A percentile compares a stretch with the other conserved stretches of the same genome.
Evolutionary conservation across 192 early-diverging fungal species (phyloP).

Genomic region (Gaertneriomyces semiglobifer): DNA sequence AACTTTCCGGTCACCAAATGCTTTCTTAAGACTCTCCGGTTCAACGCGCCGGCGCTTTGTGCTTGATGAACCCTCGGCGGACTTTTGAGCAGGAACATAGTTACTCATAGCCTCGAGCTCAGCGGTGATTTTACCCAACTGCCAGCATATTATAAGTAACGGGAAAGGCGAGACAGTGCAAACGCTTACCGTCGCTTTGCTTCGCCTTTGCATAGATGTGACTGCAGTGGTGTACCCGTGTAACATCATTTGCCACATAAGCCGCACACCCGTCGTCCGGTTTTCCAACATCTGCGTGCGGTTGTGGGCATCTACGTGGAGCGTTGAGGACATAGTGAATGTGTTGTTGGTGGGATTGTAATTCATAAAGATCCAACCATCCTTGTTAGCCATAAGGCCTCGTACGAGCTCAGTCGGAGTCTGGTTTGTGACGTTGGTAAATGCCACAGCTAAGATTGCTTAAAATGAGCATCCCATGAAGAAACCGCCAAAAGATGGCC

Average conservation of each 20-base stretch:
- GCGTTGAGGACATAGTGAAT: neutral
- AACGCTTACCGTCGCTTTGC: neutral
- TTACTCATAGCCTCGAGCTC: no score
- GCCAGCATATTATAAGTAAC: no score
- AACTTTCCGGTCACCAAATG: no score
- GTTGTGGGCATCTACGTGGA: slow-evolving; percentile 5
- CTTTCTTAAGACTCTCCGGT: no score
- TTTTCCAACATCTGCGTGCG: neutral
- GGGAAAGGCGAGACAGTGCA: no score
- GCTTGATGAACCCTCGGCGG: no score
- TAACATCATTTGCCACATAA: slow-evolving; percentile 7
- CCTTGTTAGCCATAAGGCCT: slow-evolving; percentile 14
- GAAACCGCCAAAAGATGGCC: no score
- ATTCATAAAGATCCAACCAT: slow-evolving; percentile 13
- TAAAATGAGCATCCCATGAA: no score
- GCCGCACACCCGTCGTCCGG: neutral
- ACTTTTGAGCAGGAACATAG: no score
- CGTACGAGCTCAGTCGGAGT: neutral
- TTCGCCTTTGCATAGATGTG: slow-evolving; percentile 13
- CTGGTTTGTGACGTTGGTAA: neutral
- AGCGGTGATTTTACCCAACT: no score
- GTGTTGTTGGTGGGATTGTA: slow-evolving; percentile 3
- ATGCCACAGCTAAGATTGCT: neutral
- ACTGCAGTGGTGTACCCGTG: slow-evolving; percentile 3
- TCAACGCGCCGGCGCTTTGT: no score